Percentiles rank a stretch among this genome's conserved stretches.
Evolutionary conservation across 768 basidiomycete genomes (phyloP).

Genomic region (Termitomyces sp.): DNA sequence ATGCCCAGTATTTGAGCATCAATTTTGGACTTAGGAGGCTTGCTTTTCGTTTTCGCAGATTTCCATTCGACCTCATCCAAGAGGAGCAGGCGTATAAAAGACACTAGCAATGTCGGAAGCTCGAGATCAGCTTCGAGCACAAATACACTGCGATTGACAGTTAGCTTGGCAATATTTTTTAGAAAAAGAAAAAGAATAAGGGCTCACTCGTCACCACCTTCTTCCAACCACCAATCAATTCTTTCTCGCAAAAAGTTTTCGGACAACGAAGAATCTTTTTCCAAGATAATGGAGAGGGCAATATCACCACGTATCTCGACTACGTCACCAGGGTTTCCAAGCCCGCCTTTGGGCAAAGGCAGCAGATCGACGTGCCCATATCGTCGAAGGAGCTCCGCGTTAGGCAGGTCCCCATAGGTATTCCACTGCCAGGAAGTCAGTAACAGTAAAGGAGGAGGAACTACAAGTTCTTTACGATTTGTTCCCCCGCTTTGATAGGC

Average conservation of each 20-base stretch:
- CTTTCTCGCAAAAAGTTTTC: conserved; percentile 46
- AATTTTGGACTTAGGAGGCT: conserved; percentile 70
- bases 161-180: neutral
- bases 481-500: conserved; percentile 71
- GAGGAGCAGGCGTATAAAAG: conserved; percentile 64
- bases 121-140: conserved; percentile 51
- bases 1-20: conserved; percentile 49
- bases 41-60: conserved; percentile 57
- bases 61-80: conserved; percentile 58
- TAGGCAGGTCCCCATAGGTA: conserved; percentile 92
- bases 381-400: conserved; percentile 88
- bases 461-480: conserved; percentile 65
- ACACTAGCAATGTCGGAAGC: conserved; percentile 56
- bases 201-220: conserved; percentile 85
- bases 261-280: conserved; percentile 19
- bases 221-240: conserved; percentile 93
- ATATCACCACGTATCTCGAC: conserved; percentile 76
- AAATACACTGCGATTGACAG: conserved; percentile 43
- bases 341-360: conserved; percentile 43
- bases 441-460: conserved; percentile 6
- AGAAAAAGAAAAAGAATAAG: neutral
- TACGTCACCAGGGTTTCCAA: conserved; percentile 79
- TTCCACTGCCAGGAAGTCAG: conserved; percentile 64
- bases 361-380: conserved; percentile 91
- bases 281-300: conserved; percentile 43